Evolutionary conservation across 1,284 basidiomycete species (phyloP).

Genomic region (Cryptococcus sp.): DNA sequence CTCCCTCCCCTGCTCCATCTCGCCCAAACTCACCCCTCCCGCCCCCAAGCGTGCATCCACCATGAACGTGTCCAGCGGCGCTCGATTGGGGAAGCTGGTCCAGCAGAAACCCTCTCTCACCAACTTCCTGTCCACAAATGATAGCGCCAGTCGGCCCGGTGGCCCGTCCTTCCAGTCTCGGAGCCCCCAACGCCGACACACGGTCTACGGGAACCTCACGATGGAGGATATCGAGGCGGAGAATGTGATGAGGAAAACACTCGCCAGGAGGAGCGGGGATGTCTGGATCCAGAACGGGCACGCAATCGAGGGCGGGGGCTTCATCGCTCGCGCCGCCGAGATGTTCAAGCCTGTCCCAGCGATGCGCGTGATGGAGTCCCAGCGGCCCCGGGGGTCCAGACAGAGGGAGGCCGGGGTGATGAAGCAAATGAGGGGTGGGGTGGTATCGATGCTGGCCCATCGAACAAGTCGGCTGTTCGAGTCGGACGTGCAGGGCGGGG

Average conservation of each 20-base stretch:
- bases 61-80: constrained; percentile 5
- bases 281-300: constrained; percentile 36
- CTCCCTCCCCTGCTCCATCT: constrained; percentile 29
- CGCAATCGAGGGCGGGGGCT: constrained; percentile 23
- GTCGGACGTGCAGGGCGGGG: background rate
- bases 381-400: background rate
- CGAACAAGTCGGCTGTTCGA: constrained; percentile 16
- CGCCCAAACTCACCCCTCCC: constrained; percentile 32
- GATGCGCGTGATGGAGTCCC: constrained; percentile 27
- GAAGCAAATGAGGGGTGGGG: constrained; percentile 20
- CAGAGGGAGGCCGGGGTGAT: background rate
- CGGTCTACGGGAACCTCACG: constrained; percentile 22
- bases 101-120: constrained; percentile 33
- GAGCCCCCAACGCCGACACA: constrained; percentile 20
- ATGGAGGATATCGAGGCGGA: constrained; percentile 25
- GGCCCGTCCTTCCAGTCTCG: constrained; percentile 14
- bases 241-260: constrained; percentile 18
- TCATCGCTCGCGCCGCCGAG: constrained; percentile 27
- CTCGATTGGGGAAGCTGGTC: constrained; percentile 21
- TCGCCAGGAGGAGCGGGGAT: constrained; percentile 29
- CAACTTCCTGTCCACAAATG: constrained; percentile 20
- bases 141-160: constrained; percentile 5
- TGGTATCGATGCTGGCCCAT: constrained; percentile 32
- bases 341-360: constrained; percentile 40
- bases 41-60: constrained; percentile 13